Conservation (phyloP, 108 stramenopile genomes). For the Conticribra weissflogii region DNA sequence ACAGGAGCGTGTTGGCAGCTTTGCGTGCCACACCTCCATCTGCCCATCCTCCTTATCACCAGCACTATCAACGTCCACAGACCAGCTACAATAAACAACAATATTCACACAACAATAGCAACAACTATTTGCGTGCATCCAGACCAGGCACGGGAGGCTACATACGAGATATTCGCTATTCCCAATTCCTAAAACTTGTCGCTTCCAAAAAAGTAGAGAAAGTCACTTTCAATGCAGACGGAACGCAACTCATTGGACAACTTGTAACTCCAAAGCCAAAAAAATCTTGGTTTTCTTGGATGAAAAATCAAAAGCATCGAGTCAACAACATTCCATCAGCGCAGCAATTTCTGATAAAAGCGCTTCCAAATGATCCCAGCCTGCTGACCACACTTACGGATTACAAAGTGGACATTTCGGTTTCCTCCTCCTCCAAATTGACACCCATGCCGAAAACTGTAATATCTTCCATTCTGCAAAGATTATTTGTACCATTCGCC, state of each 20-base stretch:
- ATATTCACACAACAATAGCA: too few species aligned
- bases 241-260: constrained; percentile 81
- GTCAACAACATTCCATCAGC: not conserved
- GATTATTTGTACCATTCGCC: constrained; percentile 75
- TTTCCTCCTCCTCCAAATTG: constrained; percentile 12
- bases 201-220: constrained; percentile 68
- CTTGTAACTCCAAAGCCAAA: constrained; percentile 8
- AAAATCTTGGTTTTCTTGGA: constrained; percentile 12
- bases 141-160: too few species aligned
- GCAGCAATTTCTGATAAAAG: constrained; percentile 77
- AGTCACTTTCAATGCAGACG: constrained; percentile 89
- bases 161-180: constrained; percentile 69
- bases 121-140: too few species aligned
- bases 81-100: too few species aligned
- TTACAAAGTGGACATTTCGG: constrained; percentile 70
- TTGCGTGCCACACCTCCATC: not conserved
- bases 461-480: constrained; percentile 38
- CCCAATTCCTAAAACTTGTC: constrained; percentile 74
- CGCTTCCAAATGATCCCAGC: constrained; percentile 92
- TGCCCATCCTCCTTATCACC: not conserved
- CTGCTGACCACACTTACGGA: constrained; percentile 82
- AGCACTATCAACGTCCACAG: not conserved
- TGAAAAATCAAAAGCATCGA: not conserved
- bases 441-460: constrained; percentile 1
- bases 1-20: not conserved